phyloP scores from a whole-genome alignment of 129 eudicot species.

The Flaveria ramosissima region DNA sequence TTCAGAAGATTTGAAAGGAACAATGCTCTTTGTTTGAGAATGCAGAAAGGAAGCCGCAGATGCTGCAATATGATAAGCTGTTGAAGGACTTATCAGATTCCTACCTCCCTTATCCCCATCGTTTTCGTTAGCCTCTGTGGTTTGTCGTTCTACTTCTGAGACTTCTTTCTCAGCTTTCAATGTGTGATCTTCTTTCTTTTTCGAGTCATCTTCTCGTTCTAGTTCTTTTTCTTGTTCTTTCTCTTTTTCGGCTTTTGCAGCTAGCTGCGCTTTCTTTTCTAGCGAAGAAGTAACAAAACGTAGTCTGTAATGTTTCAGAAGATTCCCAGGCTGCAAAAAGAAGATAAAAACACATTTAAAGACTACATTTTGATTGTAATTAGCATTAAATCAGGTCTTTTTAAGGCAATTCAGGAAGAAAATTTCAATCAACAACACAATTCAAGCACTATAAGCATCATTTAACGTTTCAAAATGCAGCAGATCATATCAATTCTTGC shows the following conservation, averaged over 20 bases:
- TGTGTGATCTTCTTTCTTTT: slow-evolving; percentile 8
- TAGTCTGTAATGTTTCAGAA: slow-evolving; percentile 52
- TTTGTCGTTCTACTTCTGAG: slow-evolving; percentile 25
- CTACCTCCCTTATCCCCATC: slow-evolving; percentile 37
- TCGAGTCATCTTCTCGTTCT: slow-evolving; percentile 22
- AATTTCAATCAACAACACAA: background rate
- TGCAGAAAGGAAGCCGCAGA: slow-evolving; percentile 93
- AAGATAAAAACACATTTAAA: slow-evolving; percentile 6
- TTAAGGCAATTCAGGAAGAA: background rate
- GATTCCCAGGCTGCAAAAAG: slow-evolving; percentile 62
- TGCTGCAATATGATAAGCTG: slow-evolving; percentile 85
- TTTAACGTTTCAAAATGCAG: background rate
- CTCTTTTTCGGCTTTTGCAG: slow-evolving; percentile 51
- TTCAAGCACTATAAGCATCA: slow-evolving; percentile 8
- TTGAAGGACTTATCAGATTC: slow-evolving; percentile 49
- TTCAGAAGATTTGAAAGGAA: slow-evolving; percentile 58
- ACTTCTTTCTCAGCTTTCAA: slow-evolving; percentile 17
- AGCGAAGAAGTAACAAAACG: slow-evolving; percentile 80
- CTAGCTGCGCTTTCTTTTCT: slow-evolving; percentile 66
- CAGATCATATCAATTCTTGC: background rate
- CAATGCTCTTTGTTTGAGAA: slow-evolving; percentile 63
- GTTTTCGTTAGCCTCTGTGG: slow-evolving; percentile 4
- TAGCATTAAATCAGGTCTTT: background rate
- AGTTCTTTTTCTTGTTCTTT: slow-evolving; percentile 38
- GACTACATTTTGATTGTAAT: background rate